Evolutionary conservation across 257 asterid species (phyloP), one percentile per base, ranked within the genome.

Genomic region (Nicotiana knightiana): DNA sequence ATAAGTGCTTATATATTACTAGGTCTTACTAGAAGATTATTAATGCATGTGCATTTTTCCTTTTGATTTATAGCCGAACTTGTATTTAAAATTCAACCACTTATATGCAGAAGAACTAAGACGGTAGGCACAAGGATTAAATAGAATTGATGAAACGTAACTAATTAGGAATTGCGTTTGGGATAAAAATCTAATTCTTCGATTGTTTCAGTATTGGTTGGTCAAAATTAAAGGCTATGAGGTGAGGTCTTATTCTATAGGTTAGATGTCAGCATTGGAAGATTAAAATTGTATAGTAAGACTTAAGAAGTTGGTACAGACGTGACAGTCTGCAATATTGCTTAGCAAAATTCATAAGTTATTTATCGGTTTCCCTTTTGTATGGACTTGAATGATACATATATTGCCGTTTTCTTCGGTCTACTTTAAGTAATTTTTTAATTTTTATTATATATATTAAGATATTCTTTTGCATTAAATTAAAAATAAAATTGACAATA

Each of bases 31-130:
- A 51, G 75, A 82, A 79, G 16, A 67, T 26, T 33, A 82, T 64
- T 59, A 48, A 26, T 0, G 71, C 88, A 85, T 85, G 88, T 85
- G 76, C 67, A 33, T 81, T 82, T 67, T 79, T 67, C 85, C 53
- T 81, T 75, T 77, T 28, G 11, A 75, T 63, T 79, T 73, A 83
- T 58, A 51, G 37, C 80, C 57, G 37, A 64, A 26, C 73, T 83
- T 83, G 80, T 66, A 80, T 64, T 28, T 61, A 46, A 21, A 28
- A 48, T 54, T n/a, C 79, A 30, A 79, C 53, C 71, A 28, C 76
- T 57, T 37, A 81, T 28, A 17, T n/a, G 64, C 51, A 67, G 81
- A 68, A 26, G 67, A 53, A 77, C 5, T 67, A 79, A 85, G 63
- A 4, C 26, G 12, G 9, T 48, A 51, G 33, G 28, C 43, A 15